These are phyloP conservation scores for Pyracantha coccinea DNA, from an alignment of 331 rosid species.

Conservation along the genomic window DNA sequence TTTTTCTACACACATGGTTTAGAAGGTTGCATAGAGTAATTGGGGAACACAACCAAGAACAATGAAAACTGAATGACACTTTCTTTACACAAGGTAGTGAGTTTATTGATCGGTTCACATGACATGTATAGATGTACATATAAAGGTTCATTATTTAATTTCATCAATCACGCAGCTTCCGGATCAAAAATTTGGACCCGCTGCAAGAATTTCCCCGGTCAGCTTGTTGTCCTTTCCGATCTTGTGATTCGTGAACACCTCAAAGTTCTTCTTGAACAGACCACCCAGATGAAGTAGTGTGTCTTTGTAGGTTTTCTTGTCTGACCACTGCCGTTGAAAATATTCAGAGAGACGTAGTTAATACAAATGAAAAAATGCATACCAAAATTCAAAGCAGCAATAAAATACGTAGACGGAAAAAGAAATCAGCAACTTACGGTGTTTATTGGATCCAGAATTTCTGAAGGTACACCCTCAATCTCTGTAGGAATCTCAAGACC, in stretches of 20 bases:
- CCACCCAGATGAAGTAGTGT: constrained; percentile 49
- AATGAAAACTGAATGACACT: not conserved
- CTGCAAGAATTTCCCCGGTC: constrained; percentile 60
- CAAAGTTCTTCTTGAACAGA: constrained; percentile 65
- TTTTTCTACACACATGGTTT: too few species aligned
- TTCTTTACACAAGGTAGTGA: not conserved
- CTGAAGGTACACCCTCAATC: constrained; percentile 78
- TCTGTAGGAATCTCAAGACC: constrained; percentile 76
- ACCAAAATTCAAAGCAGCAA: not conserved
- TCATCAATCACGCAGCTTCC: not conserved
- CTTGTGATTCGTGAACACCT: constrained; percentile 51
- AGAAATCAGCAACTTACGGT: constrained; percentile 42
- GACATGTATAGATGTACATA: too few species aligned
- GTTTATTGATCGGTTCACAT: not conserved
- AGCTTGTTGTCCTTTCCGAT: constrained; percentile 47
- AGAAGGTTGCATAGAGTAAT: not conserved
- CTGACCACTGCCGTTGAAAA: constrained; percentile 54
- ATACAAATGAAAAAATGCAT: not conserved
- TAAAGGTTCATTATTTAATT: not conserved
- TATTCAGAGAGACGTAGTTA: not conserved
- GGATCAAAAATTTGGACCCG: constrained; percentile 52
- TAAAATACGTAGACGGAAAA: not conserved
- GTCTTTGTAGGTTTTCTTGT: constrained; percentile 48
- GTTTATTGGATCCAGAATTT: constrained; percentile 67
- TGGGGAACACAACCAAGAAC: not conserved